These are phyloP conservation scores for Pyrus hybrid DNA, from an alignment of 331 rosid genomes.

Conservation along the genomic window DNA sequence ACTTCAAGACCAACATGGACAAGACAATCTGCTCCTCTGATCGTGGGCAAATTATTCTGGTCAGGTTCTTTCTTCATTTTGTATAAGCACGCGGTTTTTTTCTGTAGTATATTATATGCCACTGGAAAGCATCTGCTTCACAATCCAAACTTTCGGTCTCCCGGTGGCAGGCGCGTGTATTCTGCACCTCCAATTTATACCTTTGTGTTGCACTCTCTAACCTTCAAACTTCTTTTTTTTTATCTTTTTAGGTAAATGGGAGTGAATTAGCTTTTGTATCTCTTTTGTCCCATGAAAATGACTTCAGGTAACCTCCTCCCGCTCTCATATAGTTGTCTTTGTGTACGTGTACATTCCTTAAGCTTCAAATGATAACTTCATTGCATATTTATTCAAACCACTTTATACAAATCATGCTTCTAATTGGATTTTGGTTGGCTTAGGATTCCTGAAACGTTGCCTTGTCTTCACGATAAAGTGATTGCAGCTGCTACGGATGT, in stretches of 20 bases:
- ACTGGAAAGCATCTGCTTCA: background rate
- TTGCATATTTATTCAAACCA: background rate
- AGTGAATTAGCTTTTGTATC: slow-evolving; percentile 62
- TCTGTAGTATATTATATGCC: background rate
- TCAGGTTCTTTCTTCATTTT: slow-evolving; percentile 24
- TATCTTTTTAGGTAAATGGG: slow-evolving; percentile 61
- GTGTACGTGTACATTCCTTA: background rate
- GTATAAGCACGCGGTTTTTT: background rate
- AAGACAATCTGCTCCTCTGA: slow-evolving; percentile 64
- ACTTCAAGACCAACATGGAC: slow-evolving; percentile 53
- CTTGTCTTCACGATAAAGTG: slow-evolving; percentile 72
- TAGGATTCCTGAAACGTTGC: slow-evolving; percentile 63
- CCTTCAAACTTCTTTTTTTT: background rate
- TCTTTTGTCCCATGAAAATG: slow-evolving; percentile 49
- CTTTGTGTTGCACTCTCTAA: slow-evolving; percentile 16
- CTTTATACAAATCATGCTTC: background rate
- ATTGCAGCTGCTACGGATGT: slow-evolving; percentile 59
- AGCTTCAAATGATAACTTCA: background rate
- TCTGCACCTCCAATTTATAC: background rate
- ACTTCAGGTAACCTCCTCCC: slow-evolving; percentile 46
- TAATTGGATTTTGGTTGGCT: background rate
- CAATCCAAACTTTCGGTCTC: background rate
- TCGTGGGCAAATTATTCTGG: slow-evolving; percentile 74
- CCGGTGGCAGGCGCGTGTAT: background rate
- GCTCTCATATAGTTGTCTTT: background rate